These are phyloP conservation scores for Crassisporium funariophilum DNA, from an alignment of 768 basidiomycete species.

Conservation along the genomic window DNA sequence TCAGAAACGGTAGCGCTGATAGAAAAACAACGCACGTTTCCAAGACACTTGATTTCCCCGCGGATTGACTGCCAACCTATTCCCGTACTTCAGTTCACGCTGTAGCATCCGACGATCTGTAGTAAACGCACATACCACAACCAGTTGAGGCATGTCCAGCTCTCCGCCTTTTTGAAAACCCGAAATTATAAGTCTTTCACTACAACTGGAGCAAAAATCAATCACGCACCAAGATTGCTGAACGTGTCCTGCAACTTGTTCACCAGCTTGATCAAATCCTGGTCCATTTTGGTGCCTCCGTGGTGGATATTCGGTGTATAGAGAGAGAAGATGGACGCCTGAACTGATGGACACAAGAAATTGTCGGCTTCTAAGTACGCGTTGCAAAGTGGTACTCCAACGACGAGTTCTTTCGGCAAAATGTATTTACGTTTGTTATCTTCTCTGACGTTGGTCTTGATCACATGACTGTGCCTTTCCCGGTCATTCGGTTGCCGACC, in stretches of 20 bases:
- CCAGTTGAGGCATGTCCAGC: slow-evolving; percentile 90
- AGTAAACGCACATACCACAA: slow-evolving; percentile 62
- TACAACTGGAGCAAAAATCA: slow-evolving; percentile 15
- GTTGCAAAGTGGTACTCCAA: slow-evolving; percentile 12
- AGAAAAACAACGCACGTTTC: slow-evolving; percentile 72
- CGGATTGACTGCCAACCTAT: slow-evolving; percentile 95
- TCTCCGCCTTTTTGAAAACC: slow-evolving; percentile 64
- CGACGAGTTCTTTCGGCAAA: slow-evolving; percentile 13
- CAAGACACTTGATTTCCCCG: slow-evolving; percentile 94
- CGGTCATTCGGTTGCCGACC: no score
- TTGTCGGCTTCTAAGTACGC: slow-evolving; percentile 5
- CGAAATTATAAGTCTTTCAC: slow-evolving; percentile 10
- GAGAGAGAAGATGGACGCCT: slow-evolving; percentile 4
- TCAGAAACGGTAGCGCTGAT: slow-evolving; percentile 5
- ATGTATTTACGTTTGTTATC: slow-evolving; percentile 21
- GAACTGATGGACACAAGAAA: background rate
- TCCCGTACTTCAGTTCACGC: slow-evolving; percentile 13
- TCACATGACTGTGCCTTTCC: no score
- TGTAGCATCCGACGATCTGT: background rate
- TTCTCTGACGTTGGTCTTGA: no score
- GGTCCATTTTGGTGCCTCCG: slow-evolving; percentile 64
- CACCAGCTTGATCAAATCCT: slow-evolving; percentile 90
- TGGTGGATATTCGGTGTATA: background rate
- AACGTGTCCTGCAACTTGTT: slow-evolving; percentile 96
- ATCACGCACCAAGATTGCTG: slow-evolving; percentile 73